A percentile compares a stretch with the other conserved stretches of the same genome.
phyloP scores from a whole-genome alignment of 805 yeast genomes.

The Metschnikowia gelsemii region DNA sequence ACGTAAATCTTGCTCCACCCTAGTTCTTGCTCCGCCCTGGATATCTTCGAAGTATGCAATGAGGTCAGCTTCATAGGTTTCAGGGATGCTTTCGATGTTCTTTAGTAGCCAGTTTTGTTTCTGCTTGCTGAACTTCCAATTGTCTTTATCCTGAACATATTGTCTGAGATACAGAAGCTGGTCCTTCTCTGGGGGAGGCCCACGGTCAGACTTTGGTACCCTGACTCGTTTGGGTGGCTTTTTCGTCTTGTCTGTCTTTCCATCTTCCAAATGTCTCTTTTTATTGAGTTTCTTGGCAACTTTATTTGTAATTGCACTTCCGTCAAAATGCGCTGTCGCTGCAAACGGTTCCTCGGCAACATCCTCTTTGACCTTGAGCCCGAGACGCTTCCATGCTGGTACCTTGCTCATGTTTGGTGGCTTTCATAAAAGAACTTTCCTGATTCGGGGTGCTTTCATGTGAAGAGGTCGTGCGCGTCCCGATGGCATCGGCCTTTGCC shows the following conservation, averaged over 20 bases:
- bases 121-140: slow-evolving; percentile 85
- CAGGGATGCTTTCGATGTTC: slow-evolving; percentile 54
- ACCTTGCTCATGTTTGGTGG: slow-evolving; percentile 25
- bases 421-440: background rate
- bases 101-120: slow-evolving; percentile 83
- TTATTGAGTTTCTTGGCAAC: slow-evolving; percentile 43
- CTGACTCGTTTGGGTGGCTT: slow-evolving; percentile 72
- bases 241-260: slow-evolving; percentile 26
- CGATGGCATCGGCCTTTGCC: slow-evolving; percentile 15
- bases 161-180: slow-evolving; percentile 65
- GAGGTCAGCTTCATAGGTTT: slow-evolving; percentile 51
- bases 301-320: slow-evolving; percentile 41
- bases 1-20: slow-evolving; percentile 52
- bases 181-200: slow-evolving; percentile 75
- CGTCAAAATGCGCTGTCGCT: slow-evolving; percentile 45
- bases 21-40: slow-evolving; percentile 66
- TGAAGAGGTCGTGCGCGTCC: slow-evolving; percentile 17
- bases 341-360: slow-evolving; percentile 46
- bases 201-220: slow-evolving; percentile 63
- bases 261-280: slow-evolving; percentile 27
- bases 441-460: background rate
- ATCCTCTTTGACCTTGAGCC: slow-evolving; percentile 58
- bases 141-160: slow-evolving; percentile 51
- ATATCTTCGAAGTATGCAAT: slow-evolving; percentile 54
- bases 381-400: slow-evolving; percentile 87